These are phyloP conservation scores for Cryphonectria japonica DNA, from an alignment of 2,329 filamentous ascomycete genomes.

Conservation along the genomic window DNA sequence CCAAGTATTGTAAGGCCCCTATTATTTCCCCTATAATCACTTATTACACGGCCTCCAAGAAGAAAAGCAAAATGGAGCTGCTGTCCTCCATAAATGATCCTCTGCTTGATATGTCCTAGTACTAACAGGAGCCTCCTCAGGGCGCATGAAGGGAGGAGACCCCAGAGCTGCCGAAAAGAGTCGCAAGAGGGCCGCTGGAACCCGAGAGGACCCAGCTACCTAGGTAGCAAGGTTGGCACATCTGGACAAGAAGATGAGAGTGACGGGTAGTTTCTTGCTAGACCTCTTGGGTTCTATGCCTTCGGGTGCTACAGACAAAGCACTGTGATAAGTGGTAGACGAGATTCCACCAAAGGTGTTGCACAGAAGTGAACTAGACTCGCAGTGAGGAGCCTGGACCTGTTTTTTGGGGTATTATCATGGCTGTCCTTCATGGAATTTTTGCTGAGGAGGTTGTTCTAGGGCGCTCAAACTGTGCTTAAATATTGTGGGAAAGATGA, in stretches of 20 bases:
- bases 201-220: background rate
- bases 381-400: background rate
- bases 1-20: background rate
- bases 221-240: background rate
- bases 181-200: background rate
- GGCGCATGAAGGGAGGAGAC: constrained; percentile 1
- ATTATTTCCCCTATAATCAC: too few species aligned
- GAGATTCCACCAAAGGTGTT: background rate
- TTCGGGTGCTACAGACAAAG: background rate
- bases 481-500: background rate
- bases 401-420: background rate
- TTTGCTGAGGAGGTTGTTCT: background rate
- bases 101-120: background rate
- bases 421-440: background rate
- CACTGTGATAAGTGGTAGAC: background rate
- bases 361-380: background rate
- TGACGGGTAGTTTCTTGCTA: background rate
- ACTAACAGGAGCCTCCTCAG: background rate
- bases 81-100: background rate
- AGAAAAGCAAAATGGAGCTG: background rate
- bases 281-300: background rate
- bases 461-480: background rate
- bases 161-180: background rate
- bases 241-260: background rate
- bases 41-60: background rate